phyloP scores from a whole-genome alignment of 805 yeast genomes.

The Debaryomyces castellii region DNA sequence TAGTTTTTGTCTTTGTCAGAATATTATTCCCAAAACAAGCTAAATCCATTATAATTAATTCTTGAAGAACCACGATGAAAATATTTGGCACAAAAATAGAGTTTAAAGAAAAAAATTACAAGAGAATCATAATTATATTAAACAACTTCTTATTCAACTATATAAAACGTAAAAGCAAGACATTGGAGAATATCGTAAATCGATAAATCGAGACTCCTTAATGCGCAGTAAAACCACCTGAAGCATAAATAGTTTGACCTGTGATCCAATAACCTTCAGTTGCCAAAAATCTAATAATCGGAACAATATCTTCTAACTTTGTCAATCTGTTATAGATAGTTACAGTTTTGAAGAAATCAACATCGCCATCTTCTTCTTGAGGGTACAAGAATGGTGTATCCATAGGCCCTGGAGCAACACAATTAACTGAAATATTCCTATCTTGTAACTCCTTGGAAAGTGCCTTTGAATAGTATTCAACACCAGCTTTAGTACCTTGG shows the following conservation, averaged over 20 bases:
- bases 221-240: constrained; percentile 68
- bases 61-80: no score
- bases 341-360: constrained; percentile 55
- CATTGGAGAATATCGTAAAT: no score
- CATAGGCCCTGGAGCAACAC: constrained; percentile 68
- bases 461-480: constrained; percentile 51
- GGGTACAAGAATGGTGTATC: constrained; percentile 65
- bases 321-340: constrained; percentile 53
- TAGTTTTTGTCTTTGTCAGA: no score
- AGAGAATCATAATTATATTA: no score
- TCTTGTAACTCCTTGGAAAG: constrained; percentile 53
- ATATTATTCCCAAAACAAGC: no score
- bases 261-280: constrained; percentile 70
- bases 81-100: no score
- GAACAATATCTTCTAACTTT: constrained; percentile 59
- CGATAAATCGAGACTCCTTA: no score
- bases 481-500: constrained; percentile 60
- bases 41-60: no score
- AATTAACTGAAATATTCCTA: constrained; percentile 49
- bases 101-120: no score
- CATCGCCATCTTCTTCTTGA: constrained; percentile 53
- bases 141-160: no score
- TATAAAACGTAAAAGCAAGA: no score
- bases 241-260: constrained; percentile 66
- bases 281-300: constrained; percentile 57